Evolutionary conservation across 116 monocot species (phyloP).

Genomic region (Cymodocea nodosa): DNA sequence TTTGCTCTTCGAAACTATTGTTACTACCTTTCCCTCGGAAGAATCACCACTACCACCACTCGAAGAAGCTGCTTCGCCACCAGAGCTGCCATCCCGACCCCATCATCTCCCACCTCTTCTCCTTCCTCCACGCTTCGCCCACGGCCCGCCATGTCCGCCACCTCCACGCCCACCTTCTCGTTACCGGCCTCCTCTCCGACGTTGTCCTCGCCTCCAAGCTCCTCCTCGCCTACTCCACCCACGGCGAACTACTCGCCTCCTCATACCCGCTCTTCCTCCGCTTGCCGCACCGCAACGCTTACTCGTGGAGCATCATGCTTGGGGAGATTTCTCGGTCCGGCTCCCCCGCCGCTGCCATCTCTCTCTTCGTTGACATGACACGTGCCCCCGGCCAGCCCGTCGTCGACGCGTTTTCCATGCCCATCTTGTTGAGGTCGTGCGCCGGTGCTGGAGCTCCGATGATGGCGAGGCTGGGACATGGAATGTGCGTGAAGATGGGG

Average conservation of each 20-base stretch:
- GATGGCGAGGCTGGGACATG: conserved; percentile 7
- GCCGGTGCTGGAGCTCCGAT: not conserved
- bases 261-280: conserved; percentile 14
- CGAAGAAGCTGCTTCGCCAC: too few relatives aligned
- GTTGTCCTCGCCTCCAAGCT: conserved; percentile 18
- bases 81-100: not conserved
- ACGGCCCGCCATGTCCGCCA: conserved; percentile 9
- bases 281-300: conserved; percentile 18
- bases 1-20: too few relatives aligned
- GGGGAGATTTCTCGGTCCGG: conserved; percentile 18
- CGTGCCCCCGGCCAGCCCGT: not conserved
- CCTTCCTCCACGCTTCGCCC: not conserved
- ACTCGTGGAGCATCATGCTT: conserved; percentile 25
- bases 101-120: conserved; percentile 1
- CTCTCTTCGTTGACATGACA: conserved; percentile 20
- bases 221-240: conserved; percentile 15
- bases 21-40: too few relatives aligned
- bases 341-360: conserved; percentile 8
- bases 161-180: conserved; percentile 19
- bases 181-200: conserved; percentile 10
- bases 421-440: conserved; percentile 25
- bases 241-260: conserved; percentile 13
- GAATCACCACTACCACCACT: not conserved
- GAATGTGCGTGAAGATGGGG: conserved; percentile 13
- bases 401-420: conserved; percentile 23